Evolutionary conservation across 2,329 filamentous ascomycete species (phyloP).

Genomic region (Venturia nashicola): DNA sequence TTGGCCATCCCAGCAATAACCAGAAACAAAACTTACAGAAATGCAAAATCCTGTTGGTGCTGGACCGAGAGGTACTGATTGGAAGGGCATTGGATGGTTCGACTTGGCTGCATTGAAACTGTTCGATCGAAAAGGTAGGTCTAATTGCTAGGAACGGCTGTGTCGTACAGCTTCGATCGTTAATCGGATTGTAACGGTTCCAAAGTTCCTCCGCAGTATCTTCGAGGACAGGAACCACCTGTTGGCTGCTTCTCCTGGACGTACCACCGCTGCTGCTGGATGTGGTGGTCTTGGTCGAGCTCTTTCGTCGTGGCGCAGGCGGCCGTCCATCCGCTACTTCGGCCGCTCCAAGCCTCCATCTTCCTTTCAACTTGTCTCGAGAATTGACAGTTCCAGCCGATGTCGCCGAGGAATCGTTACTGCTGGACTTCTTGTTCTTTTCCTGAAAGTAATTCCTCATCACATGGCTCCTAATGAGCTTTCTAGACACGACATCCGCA

Average conservation of each 20-base stretch:
- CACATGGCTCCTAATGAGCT: constrained; percentile 5
- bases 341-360: not conserved
- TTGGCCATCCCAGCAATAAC: not conserved
- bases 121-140: not conserved
- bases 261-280: not conserved
- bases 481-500: not conserved
- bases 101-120: not conserved
- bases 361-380: not conserved
- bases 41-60: not conserved
- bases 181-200: not conserved
- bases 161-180: not conserved
- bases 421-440: not conserved
- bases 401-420: not conserved
- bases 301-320: not conserved
- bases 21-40: not conserved
- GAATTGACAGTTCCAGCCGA: not conserved
- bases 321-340: not conserved
- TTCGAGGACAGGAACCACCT: not conserved
- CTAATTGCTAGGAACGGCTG: not conserved
- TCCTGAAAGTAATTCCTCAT: constrained; percentile 5
- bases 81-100: constrained; percentile 1
- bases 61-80: not conserved
- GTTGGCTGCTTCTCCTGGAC: not conserved
- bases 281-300: not conserved
- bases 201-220: not conserved